phyloP scores from a whole-genome alignment of 73 alveolate genomes.

The Tetrahymena malaccensis region DNA sequence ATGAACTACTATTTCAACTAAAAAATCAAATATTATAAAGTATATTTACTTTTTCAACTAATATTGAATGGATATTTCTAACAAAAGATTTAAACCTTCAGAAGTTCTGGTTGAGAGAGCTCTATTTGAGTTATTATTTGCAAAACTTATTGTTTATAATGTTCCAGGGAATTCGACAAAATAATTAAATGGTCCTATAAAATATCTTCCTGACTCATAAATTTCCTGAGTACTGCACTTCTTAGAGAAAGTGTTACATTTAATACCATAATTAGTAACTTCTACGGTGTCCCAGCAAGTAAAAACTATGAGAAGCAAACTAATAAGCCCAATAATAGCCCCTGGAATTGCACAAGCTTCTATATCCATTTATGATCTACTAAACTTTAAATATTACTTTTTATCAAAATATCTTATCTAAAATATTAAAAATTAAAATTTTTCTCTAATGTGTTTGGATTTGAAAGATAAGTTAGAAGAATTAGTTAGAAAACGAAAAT shows the following conservation, averaged over 20 bases:
- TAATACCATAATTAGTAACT: conserved; percentile 32
- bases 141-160: conserved; percentile 6
- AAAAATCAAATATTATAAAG: background rate
- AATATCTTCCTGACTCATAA: conserved; percentile 40
- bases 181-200: conserved; percentile 38
- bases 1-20: background rate
- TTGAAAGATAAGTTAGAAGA: background rate
- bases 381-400: background rate
- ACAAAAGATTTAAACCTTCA: conserved; percentile 26
- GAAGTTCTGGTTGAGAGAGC: conserved; percentile 42
- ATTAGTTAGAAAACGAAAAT: background rate
- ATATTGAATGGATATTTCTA: conserved; percentile 28
- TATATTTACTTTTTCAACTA: conserved; percentile 4
- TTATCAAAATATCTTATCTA: background rate
- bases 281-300: conserved; percentile 44
- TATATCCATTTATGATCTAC: background rate
- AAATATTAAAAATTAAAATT: background rate
- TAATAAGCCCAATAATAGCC: background rate
- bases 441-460: background rate
- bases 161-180: conserved; percentile 34
- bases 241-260: conserved; percentile 25
- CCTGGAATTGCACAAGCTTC: background rate
- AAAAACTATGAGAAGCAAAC: conserved; percentile 12
- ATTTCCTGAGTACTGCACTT: conserved; percentile 23
- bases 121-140: conserved; percentile 3